Evolutionary conservation across 2,329 filamentous ascomycete genomes (phyloP), one percentile per base, ranked within the genome.

Genomic region (Chrysoporthe austroafricana): DNA sequence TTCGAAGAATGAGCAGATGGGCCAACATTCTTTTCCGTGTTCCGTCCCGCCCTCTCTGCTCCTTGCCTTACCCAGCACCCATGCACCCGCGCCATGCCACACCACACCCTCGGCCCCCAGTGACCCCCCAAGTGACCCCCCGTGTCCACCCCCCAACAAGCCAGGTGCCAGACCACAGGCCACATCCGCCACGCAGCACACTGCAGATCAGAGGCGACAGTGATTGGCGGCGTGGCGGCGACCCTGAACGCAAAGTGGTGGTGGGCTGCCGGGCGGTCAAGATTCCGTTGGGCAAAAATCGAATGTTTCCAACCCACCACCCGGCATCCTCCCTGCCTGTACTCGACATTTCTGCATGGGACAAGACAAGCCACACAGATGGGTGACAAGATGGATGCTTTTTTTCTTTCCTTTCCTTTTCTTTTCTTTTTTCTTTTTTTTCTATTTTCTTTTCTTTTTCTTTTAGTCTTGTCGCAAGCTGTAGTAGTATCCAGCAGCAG

Each of bases 1-100:
- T 44, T 72, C 71, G 72, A 72, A 78, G 74, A 77, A 78, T 79
- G 76, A 78, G 76, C 74, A 78, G 76, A 79, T 76, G 71, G 63
- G 50, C 64, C 68, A 71, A 70, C 68, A 71, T 70, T 63, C 68
- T 62, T 67, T 78, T 73, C 77, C 76, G 77, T 67, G 70, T 75
- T 76, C 77, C 77, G 77, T 67, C 26, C 26, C 26, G 26, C 2
- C 26, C 26, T 26, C 26, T 26, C 26, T 26, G 26, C 26, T 26
- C 26, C 26, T 26, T 26, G 26, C 6, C 36, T 39, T 39, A 39
- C 36, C 36, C 36, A 39, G 26, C 26, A 26, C 26, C 36, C 36
- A 39, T 9, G 36, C 36, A 39, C 36, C 36, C 36, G 9, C 36
- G 36, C 36, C 36, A 39, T 9, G 36, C 36, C 36, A 39, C 36